Conservation (phyloP, 2,329 filamentous ascomycete genomes). For the Paraconiothyrium brasiliense region DNA sequence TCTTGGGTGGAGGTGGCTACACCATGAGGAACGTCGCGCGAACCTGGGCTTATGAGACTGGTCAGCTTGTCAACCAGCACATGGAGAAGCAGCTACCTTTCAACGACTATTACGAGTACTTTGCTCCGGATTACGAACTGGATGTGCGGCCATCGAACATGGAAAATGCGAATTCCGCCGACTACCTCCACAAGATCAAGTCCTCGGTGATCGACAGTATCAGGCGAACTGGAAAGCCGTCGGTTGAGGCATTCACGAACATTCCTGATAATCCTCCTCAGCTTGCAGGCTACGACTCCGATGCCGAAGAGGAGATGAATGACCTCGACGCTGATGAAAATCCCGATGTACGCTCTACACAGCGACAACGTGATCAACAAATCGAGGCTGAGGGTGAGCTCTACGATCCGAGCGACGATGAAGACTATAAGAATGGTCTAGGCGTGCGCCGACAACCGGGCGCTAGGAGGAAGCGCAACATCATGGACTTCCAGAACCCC, state of each 20-base stretch:
- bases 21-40: constrained; percentile 73
- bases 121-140: constrained; percentile 74
- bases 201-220: constrained; percentile 73
- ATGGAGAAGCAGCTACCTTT: constrained; percentile 88
- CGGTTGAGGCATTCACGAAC: constrained; percentile 58
- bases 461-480: constrained; percentile 62
- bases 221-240: constrained; percentile 69
- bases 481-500: constrained; percentile 69
- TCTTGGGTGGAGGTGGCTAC: constrained; percentile 74
- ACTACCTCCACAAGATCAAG: constrained; percentile 75
- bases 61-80: constrained; percentile 82
- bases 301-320: constrained; percentile 69
- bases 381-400: constrained; percentile 81
- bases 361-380: constrained; percentile 83
- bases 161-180: constrained; percentile 75
- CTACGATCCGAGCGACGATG: constrained; percentile 79
- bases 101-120: constrained; percentile 94
- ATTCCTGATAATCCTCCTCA: constrained; percentile 63
- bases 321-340: constrained; percentile 86
- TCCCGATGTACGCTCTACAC: constrained; percentile 81
- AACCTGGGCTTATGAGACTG: constrained; percentile 74
- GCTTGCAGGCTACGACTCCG: constrained; percentile 68
- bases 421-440: constrained; percentile 78
- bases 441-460: constrained; percentile 71
- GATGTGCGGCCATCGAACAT: constrained; percentile 76